Percentiles rank a stretch among this genome's conserved stretches.
Evolutionary conservation across 352 stramenopile genomes (phyloP).

Genomic region (Phytopythium chamaehyphon): DNA sequence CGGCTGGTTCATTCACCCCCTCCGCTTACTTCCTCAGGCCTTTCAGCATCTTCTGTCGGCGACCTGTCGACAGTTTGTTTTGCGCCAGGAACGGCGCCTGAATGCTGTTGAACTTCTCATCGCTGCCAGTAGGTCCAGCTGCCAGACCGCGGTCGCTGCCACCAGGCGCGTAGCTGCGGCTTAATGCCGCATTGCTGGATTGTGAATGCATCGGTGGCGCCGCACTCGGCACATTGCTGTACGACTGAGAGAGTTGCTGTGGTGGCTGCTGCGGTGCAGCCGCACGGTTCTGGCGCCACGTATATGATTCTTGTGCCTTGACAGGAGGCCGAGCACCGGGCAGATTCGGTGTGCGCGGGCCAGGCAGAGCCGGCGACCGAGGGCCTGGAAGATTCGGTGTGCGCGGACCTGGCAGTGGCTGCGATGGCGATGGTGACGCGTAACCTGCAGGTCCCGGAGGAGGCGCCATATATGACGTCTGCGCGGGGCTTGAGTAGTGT

Average conservation of each 20-base stretch:
- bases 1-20: not conserved
- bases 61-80: slow-evolving; percentile 83
- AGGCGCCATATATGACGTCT: slow-evolving; percentile 13
- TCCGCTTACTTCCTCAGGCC: slow-evolving; percentile 76
- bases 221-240: slow-evolving; percentile 22
- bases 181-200: slow-evolving; percentile 58
- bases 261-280: slow-evolving; percentile 20
- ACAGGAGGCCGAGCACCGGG: slow-evolving; percentile 24
- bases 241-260: slow-evolving; percentile 31
- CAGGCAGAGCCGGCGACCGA: slow-evolving; percentile 15
- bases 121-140: slow-evolving; percentile 36
- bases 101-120: slow-evolving; percentile 85
- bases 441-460: slow-evolving; percentile 7
- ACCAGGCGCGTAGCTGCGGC: slow-evolving; percentile 43
- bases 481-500: slow-evolving; percentile 13
- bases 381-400: slow-evolving; percentile 20
- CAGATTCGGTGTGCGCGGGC: slow-evolving; percentile 9
- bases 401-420: slow-evolving; percentile 10
- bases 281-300: slow-evolving; percentile 55
- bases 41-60: slow-evolving; percentile 88
- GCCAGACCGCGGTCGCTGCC: slow-evolving; percentile 38
- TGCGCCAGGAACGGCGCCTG: slow-evolving; percentile 81
- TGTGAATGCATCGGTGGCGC: slow-evolving; percentile 21
- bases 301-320: slow-evolving; percentile 53
- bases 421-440: slow-evolving; percentile 6